Conservation (phyloP, 129 eudicot species). For the Solidago caesia region DNA sequence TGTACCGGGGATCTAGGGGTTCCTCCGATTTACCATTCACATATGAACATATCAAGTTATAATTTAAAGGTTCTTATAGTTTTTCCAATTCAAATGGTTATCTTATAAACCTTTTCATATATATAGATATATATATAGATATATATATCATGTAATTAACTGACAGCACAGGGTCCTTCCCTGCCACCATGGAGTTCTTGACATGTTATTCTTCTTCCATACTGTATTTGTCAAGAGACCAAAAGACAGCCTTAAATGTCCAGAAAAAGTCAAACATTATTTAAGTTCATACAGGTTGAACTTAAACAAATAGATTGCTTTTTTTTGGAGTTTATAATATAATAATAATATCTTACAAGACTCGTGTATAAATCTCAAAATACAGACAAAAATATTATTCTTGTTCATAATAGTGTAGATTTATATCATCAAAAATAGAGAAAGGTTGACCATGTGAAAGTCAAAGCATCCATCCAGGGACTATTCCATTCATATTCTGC, state of each 20-base stretch:
- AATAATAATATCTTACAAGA: slow-evolving; percentile 22
- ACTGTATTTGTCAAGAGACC: slow-evolving; percentile 13
- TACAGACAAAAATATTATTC: slow-evolving; percentile 22
- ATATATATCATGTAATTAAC: no score
- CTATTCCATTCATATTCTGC: slow-evolving; percentile 57
- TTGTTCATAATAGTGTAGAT: slow-evolving; percentile 25
- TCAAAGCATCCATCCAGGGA: slow-evolving; percentile 93
- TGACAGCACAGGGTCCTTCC: no score
- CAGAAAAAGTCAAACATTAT: slow-evolving; percentile 5
- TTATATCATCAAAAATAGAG: slow-evolving; percentile 29
- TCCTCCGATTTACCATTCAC: no score
- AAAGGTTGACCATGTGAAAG: slow-evolving; percentile 23
- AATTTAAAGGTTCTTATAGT: no score
- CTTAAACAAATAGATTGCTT: slow-evolving; percentile 13
- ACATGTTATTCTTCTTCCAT: slow-evolving; percentile 26
- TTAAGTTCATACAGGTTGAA: neutral
- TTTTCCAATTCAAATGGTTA: no score
- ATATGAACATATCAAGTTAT: no score
- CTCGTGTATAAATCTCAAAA: slow-evolving; percentile 17
- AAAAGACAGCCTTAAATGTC: slow-evolving; percentile 17
- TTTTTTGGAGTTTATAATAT: neutral
- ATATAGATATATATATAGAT: no score
- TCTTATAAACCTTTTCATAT: no score
- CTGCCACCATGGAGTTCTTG: slow-evolving; percentile 17
- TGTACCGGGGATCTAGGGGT: no score